A percentile compares a stretch with the other conserved stretches of the same genome.
Conservation (phyloP, 2,329 filamentous ascomycete species). For the Colletotrichum sublineola region DNA sequence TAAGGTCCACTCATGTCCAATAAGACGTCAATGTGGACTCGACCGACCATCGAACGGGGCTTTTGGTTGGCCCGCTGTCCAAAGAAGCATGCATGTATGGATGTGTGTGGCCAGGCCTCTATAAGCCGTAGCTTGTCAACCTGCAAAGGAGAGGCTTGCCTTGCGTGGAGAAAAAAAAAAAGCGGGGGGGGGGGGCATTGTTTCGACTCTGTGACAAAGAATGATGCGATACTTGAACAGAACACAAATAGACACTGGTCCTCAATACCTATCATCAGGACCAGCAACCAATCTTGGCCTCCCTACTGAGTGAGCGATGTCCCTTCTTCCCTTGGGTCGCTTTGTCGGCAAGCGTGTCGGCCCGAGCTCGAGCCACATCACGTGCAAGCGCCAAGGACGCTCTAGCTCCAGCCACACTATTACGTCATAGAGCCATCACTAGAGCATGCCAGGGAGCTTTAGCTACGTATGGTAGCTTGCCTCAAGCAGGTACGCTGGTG, state of each 20-base stretch:
- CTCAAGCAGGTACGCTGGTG: slow-evolving; percentile 28
- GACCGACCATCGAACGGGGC: neutral
- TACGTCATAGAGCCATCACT: slow-evolving; percentile 41
- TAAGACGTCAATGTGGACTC: no score
- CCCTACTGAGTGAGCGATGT: neutral
- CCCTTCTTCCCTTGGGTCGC: neutral
- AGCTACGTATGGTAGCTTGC: slow-evolving; percentile 21
- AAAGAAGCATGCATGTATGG: neutral
- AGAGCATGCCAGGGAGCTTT: slow-evolving; percentile 33
- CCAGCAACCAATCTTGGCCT: neutral
- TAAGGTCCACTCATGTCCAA: no score
- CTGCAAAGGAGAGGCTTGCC: neutral
- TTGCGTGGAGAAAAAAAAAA: neutral
- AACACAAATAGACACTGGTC: neutral
- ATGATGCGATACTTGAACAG: neutral
- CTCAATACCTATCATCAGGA: neutral
- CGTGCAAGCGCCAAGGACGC: neutral
- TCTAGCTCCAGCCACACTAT: slow-evolving; percentile 22
- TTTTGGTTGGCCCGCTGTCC: neutral
- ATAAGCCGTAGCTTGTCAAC: neutral
- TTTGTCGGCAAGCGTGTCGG: neutral
- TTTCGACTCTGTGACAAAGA: neutral
- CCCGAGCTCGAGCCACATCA: slow-evolving; percentile 20
- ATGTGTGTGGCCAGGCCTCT: neutral
- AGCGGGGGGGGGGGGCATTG: neutral